A percentile compares a stretch with the other conserved stretches of the same genome.
Evolutionary conservation across 2,329 filamentous ascomycete species (phyloP).

Genomic region (Epicoccum sorghinum): DNA sequence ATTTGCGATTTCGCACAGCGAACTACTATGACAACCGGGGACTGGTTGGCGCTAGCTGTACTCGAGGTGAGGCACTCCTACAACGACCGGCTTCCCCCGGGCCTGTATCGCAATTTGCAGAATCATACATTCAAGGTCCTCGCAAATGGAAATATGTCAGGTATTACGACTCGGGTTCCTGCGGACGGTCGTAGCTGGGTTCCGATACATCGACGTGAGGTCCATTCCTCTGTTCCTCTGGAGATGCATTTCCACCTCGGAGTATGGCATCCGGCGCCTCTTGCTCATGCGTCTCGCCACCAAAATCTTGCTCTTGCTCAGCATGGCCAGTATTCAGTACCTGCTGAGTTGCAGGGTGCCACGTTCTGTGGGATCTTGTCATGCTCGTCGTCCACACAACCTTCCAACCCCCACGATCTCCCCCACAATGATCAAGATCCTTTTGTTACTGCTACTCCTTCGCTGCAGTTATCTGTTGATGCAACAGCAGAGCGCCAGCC

Average conservation of each 20-base stretch:
- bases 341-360: not conserved
- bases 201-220: not conserved
- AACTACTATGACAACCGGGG: not conserved
- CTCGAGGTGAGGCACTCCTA: not conserved
- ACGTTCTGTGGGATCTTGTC: not conserved
- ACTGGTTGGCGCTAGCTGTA: not conserved
- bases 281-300: not conserved
- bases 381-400: not conserved
- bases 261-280: not conserved
- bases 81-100: not conserved
- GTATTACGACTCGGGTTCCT: not conserved
- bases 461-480: no score
- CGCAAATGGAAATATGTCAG: not conserved
- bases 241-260: not conserved
- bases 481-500: no score
- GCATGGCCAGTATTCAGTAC: not conserved
- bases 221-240: not conserved
- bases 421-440: not conserved
- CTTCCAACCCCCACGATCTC: not conserved
- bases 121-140: not conserved
- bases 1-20: no score
- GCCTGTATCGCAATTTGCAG: not conserved
- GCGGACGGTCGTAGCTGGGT: not conserved
- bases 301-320: not conserved
- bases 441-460: no score